Evolutionary conservation across 2,329 filamentous ascomycete species (phyloP).

Genomic region (Rutstroemia sp.): DNA sequence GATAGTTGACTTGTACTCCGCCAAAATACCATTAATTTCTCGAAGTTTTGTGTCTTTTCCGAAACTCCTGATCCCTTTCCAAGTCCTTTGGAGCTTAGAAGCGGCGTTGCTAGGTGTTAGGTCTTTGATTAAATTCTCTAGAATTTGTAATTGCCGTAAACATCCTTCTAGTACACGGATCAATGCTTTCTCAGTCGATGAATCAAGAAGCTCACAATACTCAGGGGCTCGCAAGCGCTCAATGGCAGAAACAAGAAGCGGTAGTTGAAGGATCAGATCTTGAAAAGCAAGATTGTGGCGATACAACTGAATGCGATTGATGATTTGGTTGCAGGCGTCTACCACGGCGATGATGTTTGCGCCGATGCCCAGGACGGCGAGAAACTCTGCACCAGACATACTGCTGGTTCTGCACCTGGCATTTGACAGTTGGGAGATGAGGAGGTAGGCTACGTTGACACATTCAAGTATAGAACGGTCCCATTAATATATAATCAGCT

Average conservation of each 20-base stretch:
- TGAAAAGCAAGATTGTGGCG: background rate
- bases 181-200: background rate
- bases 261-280: background rate
- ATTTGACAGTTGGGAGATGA: background rate
- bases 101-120: slow-evolving; percentile 3
- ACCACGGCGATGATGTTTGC: slow-evolving; percentile 6
- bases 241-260: slow-evolving; percentile 1
- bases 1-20: slow-evolving; percentile 3
- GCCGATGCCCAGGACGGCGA: background rate
- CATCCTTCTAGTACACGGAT: slow-evolving; percentile 6
- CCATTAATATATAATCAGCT: no score
- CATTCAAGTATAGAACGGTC: no score
- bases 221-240: background rate
- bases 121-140: slow-evolving; percentile 2
- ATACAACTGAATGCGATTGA: slow-evolving; percentile 1
- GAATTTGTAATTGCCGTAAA: background rate
- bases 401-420: no score
- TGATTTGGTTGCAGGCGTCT: slow-evolving; percentile 1
- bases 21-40: background rate
- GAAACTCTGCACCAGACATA: slow-evolving; percentile 4
- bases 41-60: slow-evolving; percentile 6
- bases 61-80: slow-evolving; percentile 4
- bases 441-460: background rate
- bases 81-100: slow-evolving; percentile 5
- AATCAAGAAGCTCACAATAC: background rate